phyloP scores from a whole-genome alignment of 148 eudicot genomes.

The Rhododendron molle region DNA sequence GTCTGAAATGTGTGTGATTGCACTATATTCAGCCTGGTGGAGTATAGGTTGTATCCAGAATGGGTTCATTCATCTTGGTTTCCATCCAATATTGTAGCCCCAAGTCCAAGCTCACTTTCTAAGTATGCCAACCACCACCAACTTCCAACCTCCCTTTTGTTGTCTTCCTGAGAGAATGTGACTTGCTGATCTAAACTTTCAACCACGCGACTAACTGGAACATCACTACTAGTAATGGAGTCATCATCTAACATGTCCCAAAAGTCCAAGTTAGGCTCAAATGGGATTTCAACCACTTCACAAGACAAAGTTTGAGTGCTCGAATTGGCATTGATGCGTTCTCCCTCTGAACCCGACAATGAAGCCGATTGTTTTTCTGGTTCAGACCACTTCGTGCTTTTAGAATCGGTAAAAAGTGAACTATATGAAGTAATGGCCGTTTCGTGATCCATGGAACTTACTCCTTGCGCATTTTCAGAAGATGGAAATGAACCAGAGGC shows the following conservation, averaged over 20 bases:
- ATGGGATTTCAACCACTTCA: conserved; percentile 36
- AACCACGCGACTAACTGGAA: background rate
- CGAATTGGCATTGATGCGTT: background rate
- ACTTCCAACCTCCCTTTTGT: background rate
- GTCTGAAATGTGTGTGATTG: background rate
- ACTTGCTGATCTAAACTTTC: background rate
- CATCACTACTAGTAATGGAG: background rate
- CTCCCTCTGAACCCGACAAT: background rate
- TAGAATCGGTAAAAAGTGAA: background rate
- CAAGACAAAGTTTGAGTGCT: background rate
- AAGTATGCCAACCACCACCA: conserved; percentile 2
- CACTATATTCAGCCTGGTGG: background rate
- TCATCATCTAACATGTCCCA: conserved; percentile 39
- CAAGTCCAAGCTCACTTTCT: conserved; percentile 2
- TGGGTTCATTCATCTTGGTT: background rate
- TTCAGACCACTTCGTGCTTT: background rate
- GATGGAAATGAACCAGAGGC: background rate
- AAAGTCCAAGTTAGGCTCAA: conserved; percentile 39
- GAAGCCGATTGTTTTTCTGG: background rate
- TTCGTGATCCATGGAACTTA: background rate
- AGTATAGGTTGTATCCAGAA: background rate
- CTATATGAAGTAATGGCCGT: background rate
- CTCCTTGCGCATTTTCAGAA: conserved; percentile 8
- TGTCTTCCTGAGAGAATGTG: background rate
- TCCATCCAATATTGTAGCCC: background rate